Conservation (phyloP, 164 flowering plant genomes). For the Tetrastigma voinierianum region DNA sequence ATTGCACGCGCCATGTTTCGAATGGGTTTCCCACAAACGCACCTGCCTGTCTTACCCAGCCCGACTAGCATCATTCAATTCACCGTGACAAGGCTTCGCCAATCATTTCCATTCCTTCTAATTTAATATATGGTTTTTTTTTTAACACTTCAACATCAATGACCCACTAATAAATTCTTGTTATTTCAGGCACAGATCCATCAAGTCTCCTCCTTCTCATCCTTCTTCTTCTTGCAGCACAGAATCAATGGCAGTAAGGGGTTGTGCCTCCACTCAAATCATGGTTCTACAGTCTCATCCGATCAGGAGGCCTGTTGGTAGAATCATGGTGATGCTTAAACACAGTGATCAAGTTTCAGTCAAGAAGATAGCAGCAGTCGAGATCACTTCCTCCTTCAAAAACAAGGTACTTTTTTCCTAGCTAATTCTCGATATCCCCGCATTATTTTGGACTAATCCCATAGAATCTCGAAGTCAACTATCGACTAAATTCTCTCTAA, state of each 20-base stretch:
- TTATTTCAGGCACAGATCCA: neutral
- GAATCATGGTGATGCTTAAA: slow-evolving; percentile 17
- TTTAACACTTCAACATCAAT: neutral
- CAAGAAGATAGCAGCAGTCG: slow-evolving; percentile 21
- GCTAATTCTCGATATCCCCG: no score
- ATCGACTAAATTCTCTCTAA: no score
- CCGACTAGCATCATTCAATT: neutral
- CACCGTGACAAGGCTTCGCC: slow-evolving; percentile 19
- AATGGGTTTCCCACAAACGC: no score
- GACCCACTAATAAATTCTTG: neutral
- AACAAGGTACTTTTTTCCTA: slow-evolving; percentile 31
- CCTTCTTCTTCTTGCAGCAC: neutral
- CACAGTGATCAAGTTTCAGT: slow-evolving; percentile 16
- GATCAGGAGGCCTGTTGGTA: slow-evolving; percentile 16
- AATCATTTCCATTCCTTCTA: slow-evolving; percentile 7
- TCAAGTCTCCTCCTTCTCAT: neutral
- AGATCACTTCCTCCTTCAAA: slow-evolving; percentile 39
- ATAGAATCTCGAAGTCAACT: no score
- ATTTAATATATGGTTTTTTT: neutral
- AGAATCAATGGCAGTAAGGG: slow-evolving; percentile 35
- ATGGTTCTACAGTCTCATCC: slow-evolving; percentile 13
- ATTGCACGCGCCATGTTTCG: no score
- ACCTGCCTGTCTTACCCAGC: no score
- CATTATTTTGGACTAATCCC: no score
- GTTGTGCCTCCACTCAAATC: slow-evolving; percentile 13